These are phyloP conservation scores for Aspergillus texensis DNA, from an alignment of 2,329 filamentous ascomycete genomes.

Conservation along the genomic window DNA sequence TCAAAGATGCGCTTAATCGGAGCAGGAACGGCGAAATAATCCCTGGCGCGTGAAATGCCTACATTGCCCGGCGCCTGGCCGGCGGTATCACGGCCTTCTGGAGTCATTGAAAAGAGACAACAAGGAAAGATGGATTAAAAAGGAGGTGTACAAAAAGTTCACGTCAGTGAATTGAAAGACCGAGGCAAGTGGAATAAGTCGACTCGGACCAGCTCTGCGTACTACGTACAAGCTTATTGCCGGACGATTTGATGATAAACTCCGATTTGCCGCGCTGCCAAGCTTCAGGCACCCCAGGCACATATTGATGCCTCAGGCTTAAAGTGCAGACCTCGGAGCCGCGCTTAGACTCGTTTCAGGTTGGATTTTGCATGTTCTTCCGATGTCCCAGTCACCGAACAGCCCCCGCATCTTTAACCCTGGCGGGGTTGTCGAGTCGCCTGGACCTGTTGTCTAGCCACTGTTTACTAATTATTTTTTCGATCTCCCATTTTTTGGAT, in stretches of 20 bases:
- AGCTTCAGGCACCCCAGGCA: slow-evolving; percentile 9
- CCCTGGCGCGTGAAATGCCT: slow-evolving; percentile 24
- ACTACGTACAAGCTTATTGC: background rate
- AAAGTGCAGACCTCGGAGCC: background rate
- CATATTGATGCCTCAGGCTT: background rate
- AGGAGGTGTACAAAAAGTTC: background rate
- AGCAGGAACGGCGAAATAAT: slow-evolving; percentile 57
- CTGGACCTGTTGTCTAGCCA: background rate
- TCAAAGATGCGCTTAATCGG: slow-evolving; percentile 84
- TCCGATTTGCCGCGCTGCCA: slow-evolving; percentile 12
- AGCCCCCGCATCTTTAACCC: slow-evolving; percentile 3
- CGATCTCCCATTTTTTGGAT: background rate
- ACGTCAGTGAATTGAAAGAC: background rate
- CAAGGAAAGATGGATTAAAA: background rate
- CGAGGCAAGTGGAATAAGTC: background rate
- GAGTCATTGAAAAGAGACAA: slow-evolving; percentile 26
- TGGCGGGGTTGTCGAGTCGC: slow-evolving; percentile 1
- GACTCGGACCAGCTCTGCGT: background rate
- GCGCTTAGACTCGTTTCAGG: background rate
- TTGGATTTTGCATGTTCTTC: background rate
- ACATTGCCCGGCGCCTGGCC: slow-evolving; percentile 28
- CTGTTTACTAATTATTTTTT: slow-evolving; percentile 1
- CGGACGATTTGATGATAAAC: slow-evolving; percentile 1
- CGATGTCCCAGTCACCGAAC: background rate
- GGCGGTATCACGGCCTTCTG: slow-evolving; percentile 26